A percentile compares a stretch with the other conserved stretches of the same genome.
Evolutionary conservation across 2,329 filamentous ascomycete genomes (phyloP).

Genomic region (Cercospora zeina): DNA sequence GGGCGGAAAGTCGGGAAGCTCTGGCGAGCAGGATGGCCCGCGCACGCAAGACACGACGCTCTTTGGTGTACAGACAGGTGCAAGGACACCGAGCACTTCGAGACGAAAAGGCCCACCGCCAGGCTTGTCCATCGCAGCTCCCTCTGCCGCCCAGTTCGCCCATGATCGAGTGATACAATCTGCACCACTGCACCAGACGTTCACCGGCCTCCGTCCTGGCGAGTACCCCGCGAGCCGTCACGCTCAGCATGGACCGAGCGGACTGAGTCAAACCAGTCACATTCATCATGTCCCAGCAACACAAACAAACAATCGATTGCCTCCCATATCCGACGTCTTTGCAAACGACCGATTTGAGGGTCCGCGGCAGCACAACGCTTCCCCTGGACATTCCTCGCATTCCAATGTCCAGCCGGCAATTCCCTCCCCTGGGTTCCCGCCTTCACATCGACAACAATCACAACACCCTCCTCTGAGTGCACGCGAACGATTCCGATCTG

Average conservation of each 20-base stretch:
- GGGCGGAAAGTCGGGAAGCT: constrained; percentile 63
- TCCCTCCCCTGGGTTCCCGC: constrained; percentile 74
- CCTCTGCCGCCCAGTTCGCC: constrained; percentile 86
- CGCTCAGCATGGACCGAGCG: constrained; percentile 74
- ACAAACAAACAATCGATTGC: constrained; percentile 88
- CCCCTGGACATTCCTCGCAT: constrained; percentile 64
- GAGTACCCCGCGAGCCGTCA: constrained; percentile 42
- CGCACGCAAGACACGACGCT: constrained; percentile 44
- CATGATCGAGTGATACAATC: constrained; percentile 96
- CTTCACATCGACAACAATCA: constrained; percentile 44
- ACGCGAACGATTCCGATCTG: constrained; percentile 82
- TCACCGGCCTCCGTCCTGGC: constrained; percentile 82
- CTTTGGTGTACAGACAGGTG: constrained; percentile 44
- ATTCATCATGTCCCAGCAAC: constrained; percentile 86
- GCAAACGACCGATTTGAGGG: constrained; percentile 68
- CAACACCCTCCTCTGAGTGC: constrained; percentile 53
- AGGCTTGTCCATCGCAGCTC: constrained; percentile 90
- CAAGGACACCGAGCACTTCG: constrained; percentile 72
- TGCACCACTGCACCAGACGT: constrained; percentile 89
- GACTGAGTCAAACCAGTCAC: constrained; percentile 79
- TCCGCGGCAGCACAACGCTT: constrained; percentile 47
- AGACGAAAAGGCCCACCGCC: constrained; percentile 77
- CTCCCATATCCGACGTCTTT: constrained; percentile 93
- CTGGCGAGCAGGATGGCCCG: constrained; percentile 38
- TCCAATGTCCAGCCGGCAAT: constrained; percentile 67